Conservation (phyloP, 176 grass and related monocot species). For the Oryza rufipogon region DNA sequence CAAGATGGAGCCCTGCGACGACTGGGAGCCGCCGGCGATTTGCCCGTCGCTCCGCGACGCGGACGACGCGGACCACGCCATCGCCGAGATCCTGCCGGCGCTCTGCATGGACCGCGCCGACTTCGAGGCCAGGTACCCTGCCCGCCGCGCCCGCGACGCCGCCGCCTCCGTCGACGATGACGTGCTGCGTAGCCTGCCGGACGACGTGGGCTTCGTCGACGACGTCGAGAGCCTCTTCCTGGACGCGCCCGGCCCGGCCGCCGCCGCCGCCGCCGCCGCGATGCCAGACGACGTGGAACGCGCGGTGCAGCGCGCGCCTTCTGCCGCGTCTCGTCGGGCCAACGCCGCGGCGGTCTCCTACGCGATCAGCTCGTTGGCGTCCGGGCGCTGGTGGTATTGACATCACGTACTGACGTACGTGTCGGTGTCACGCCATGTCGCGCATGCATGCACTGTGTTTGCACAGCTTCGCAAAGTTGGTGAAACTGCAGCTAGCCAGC, state of each 20-base stretch:
- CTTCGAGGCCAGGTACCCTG: constrained; percentile 52
- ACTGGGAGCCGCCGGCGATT: not conserved
- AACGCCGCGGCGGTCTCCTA: not conserved
- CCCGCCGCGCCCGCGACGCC: constrained; percentile 16
- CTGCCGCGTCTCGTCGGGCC: not conserved
- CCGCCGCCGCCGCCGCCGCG: not conserved
- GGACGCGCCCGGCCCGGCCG: constrained; percentile 13
- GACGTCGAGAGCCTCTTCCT: constrained; percentile 57
- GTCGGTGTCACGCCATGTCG: not conserved
- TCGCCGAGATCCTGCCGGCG: constrained; percentile 51
- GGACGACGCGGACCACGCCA: constrained; percentile 46
- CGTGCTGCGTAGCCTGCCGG: constrained; percentile 31
- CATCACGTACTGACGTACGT: not conserved
- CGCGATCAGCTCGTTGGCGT: constrained; percentile 35
- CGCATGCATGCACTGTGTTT: not conserved
- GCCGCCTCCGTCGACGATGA: not conserved
- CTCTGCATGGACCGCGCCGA: constrained; percentile 50
- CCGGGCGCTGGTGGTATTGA: constrained; percentile 20
- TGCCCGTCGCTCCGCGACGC: constrained; percentile 32
- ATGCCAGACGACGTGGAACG: not conserved
- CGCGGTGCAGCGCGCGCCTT: not conserved
- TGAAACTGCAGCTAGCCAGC: not conserved
- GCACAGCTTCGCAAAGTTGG: not conserved
- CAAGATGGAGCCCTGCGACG: not conserved
- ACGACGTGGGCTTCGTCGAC: constrained; percentile 42